Base-by-base conservation (phyloP, 2,329 filamentous ascomycete species). In the Colletotrichum sp. region DNA sequence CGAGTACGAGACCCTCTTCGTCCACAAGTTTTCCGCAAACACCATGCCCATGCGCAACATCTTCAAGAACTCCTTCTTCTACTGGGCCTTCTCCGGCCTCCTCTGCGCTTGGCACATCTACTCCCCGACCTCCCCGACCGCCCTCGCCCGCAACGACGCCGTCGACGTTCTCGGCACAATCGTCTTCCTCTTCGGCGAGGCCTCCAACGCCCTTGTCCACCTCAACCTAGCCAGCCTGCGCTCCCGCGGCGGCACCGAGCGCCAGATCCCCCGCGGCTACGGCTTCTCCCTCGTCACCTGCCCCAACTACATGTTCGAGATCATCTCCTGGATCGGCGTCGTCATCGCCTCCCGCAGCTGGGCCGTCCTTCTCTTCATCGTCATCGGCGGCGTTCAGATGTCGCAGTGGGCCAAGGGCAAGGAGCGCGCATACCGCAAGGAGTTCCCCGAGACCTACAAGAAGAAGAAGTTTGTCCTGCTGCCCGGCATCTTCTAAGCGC, bases 281-380 rank as follows among this genome's bases (percentile, higher is more conserved):
- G 95, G 96, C 34, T 98, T 98, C 85, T 89, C 88, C 78, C 86
- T 95, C 44, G 96, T 99, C 68, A 99, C 97, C 15, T 98, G 96
- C 87, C 97, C 97, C 57, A 99, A 99, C 88, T 99, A 99, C 88
- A 92, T 98, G 88, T 98, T 98, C 80, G 97, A 99, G 86, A 90
- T 94, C 8, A 84, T 98, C 48, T 92, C 96, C 1, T 99, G 97
- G 97, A 80, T 94, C 34, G 96, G 96, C 30, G 89, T 98, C 71
- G 93, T 94, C 79, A 83, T 98, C 59, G 91, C 96, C 70, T 96
- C 93, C 80, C 93, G 95, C 81, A 96, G 93, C 86, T 94, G 94
- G 88, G 91, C 93, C 67, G 94, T 97, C 1, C 87, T 92, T 19
- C 79, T 98, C 25, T 98, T 98, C 85, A 92, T 94, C 76, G 83